These are phyloP conservation scores for Allium cepa DNA, from an alignment of 106 monocot genomes.

Conservation along the genomic window DNA sequence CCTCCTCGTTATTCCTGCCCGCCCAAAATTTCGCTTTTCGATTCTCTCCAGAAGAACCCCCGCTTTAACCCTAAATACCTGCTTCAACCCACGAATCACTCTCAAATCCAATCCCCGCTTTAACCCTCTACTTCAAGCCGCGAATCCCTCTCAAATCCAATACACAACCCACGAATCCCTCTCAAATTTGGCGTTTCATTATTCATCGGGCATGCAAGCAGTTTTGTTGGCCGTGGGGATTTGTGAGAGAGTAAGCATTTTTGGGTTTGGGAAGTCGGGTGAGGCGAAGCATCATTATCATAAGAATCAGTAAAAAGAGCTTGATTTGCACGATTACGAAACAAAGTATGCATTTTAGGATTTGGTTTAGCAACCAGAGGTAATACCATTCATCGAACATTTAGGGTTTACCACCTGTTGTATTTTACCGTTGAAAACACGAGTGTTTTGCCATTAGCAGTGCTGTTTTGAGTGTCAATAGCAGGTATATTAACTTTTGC, in stretches of 20 bases:
- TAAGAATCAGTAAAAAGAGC: slow-evolving; percentile 75
- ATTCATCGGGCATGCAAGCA: slow-evolving; percentile 87
- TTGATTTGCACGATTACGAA: slow-evolving; percentile 77
- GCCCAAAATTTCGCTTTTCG: too few species aligned
- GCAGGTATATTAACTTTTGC: too few species aligned
- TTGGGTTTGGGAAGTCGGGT: slow-evolving; percentile 76
- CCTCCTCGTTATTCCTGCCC: too few species aligned
- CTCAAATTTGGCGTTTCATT: slow-evolving; percentile 77
- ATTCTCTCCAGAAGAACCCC: too few species aligned
- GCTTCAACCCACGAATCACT: too few species aligned
- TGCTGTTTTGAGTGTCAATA: too few species aligned
- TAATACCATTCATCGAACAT: slow-evolving; percentile 49
- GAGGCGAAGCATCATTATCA: slow-evolving; percentile 84
- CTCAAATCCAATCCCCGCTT: too few species aligned
- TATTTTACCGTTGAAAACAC: slow-evolving; percentile 23
- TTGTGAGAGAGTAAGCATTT: slow-evolving; percentile 55
- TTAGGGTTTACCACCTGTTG: slow-evolving; percentile 55
- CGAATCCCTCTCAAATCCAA: too few species aligned
- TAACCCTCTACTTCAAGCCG: too few species aligned
- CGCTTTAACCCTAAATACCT: too few species aligned
- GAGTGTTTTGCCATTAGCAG: too few species aligned
- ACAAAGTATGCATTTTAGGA: slow-evolving; percentile 78
- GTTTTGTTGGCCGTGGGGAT: slow-evolving; percentile 62
- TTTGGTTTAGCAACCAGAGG: slow-evolving; percentile 42
- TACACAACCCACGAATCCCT: too few species aligned